Base-by-base conservation (phyloP, 2,329 filamentous ascomycete genomes). In the Colletotrichum camelliae region DNA sequence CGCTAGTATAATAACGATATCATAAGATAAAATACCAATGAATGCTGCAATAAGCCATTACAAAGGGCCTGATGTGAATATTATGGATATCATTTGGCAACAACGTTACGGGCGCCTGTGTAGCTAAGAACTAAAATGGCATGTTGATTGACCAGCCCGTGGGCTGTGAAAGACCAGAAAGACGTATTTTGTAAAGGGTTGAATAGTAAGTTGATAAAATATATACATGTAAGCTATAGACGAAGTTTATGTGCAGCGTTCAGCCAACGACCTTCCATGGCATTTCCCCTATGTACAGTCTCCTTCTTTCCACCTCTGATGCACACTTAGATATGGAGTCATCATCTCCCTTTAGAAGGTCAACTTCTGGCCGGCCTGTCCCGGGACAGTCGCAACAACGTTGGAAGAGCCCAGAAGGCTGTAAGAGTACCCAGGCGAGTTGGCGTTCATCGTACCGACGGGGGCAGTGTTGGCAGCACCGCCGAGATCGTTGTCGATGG, bases 401-500 rank as follows among this genome's bases (percentile, higher is more conserved):
- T 82, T 86, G 9, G 77, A 81, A 1, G 87, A 86, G 1, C 87
- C 88, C 29, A 91, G 80, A 4, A 78, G 77, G 21, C n/a, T 58
- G 74, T 87, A 81, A 15, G 81, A 84, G 81, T 91, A 91, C 21
- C 80, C 79, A 80, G 92, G 92, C 0, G 87, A 87, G 13, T 91
- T 84, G 12, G 82, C 83, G 39, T 82, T 88, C 24, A 90, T 81
- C 2, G 86, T 88, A 24, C 88, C 87, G 39, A 82, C 72, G 6
- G 74, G 74, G 2, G 74, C 74, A 10, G 61, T 48, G 52, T 76
- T 76, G 24, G 65, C 43, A 24, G 70, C 72, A 15, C 74, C 74
- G 2, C 71, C 74, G 7, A 76, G 43, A 16, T 76, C 74, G 12
- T 76, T 76, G 52, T 71, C 74, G 4, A 76, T 76, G 4, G 74